Evolutionary conservation across 2,329 filamentous ascomycete genomes (phyloP), one percentile per base, ranked within the genome.

Genomic region (Fusarium papillatum): DNA sequence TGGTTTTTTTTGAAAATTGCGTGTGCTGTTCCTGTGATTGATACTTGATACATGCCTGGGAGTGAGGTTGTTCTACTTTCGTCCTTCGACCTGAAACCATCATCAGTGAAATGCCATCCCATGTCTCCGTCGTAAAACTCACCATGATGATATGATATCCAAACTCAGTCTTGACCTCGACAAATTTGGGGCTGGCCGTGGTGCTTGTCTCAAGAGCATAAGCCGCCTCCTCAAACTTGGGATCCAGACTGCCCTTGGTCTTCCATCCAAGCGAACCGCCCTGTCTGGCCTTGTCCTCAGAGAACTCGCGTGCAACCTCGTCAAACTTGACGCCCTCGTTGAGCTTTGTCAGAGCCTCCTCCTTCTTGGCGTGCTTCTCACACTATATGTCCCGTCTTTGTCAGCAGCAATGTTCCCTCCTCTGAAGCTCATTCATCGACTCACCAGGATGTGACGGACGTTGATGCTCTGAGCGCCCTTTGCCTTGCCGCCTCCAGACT

Each of bases 121-220:
- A 34, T 8, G 31, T 5, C 0, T 22, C 5, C 41, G 11, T 16
- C 2, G 4, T 10, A 16, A 29, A n/a, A 79, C 84, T 66, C 72
- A 95, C 94, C 92, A 95, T 95, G 76, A 96, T 91, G 75, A 96
- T 91, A 82, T 96, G 94, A 86, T 95, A 95, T 1, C 94, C 94
- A 84, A 94, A 93, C 1, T 86, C 88, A 2, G 94, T 95, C 87
- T 94, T 95, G 26, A 88, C 92, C 85, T 95, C 93, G 2, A 87
- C 93, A 80, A 90, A 89, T 80, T 92, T 93, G 2, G 94, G 93
- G 70, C 85, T 92, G 16, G 82, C 86, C 16, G 91, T 92, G 11
- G 91, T 92, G 80, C 93, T 95, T 2, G 89, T 85, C 77, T 93
- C 91, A 41, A 96, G 86, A 31, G 88, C 90, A 82, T 92, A 95